These are phyloP conservation scores for Withania somnifera DNA, from an alignment of 305 asterid genomes.

Conservation along the genomic window DNA sequence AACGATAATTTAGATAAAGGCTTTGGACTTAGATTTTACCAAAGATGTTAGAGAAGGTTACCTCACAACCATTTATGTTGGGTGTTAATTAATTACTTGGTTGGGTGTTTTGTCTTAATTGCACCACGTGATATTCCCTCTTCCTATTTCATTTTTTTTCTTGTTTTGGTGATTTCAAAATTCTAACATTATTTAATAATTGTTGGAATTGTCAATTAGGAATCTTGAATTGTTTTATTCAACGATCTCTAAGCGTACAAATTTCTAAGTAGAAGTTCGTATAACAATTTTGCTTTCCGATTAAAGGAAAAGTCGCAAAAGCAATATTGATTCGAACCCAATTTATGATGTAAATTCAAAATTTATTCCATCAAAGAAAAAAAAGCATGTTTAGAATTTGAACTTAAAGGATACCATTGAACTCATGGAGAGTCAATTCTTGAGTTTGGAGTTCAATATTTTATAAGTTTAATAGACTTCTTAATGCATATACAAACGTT, in stretches of 20 bases:
- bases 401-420: not conserved
- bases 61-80: too few species aligned
- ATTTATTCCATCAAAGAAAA: not conserved
- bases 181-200: not conserved
- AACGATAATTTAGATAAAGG: not conserved
- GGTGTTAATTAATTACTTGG: constrained; percentile 53
- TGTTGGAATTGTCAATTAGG: not conserved
- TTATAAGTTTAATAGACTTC: too few species aligned
- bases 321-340: too few species aligned
- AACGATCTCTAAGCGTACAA: not conserved
- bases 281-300: not conserved
- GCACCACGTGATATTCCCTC: constrained; percentile 80
- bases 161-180: not conserved
- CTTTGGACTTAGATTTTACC: too few species aligned
- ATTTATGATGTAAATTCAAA: too few species aligned
- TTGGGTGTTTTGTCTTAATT: constrained; percentile 90
- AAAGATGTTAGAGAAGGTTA: too few species aligned
- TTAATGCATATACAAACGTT: too few species aligned
- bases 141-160: constrained; percentile 5
- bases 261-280: not conserved
- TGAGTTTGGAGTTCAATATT: too few species aligned
- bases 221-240: not conserved
- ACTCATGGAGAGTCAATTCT: not conserved
- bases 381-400: not conserved
- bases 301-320: too few species aligned